Conservation (phyloP, 2,329 filamentous ascomycete species). For the Huntiella bhutanensis region DNA sequence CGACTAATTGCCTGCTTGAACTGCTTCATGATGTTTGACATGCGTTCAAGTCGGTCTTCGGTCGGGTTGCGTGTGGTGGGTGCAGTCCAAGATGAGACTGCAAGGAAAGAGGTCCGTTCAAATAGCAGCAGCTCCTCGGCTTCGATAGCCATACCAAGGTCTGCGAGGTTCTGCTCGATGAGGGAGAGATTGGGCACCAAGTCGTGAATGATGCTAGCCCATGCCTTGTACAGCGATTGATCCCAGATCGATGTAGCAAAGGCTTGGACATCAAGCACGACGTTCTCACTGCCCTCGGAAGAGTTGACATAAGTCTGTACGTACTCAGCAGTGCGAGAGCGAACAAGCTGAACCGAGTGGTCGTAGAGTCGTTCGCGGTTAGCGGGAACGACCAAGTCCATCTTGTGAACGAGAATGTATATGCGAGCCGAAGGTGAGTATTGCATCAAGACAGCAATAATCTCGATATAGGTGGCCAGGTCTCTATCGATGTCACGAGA, state of each 20-base stretch:
- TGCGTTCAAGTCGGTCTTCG: slow-evolving; percentile 77
- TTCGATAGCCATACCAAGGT: slow-evolving; percentile 69
- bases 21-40: slow-evolving; percentile 95
- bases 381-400: slow-evolving; percentile 77
- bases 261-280: slow-evolving; percentile 45
- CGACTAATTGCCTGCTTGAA: slow-evolving; percentile 75
- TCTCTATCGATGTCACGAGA: slow-evolving; percentile 87
- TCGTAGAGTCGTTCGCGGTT: slow-evolving; percentile 69
- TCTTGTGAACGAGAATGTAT: slow-evolving; percentile 95
- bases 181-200: slow-evolving; percentile 82
- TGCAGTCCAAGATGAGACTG: slow-evolving; percentile 80
- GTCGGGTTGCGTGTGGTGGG: slow-evolving; percentile 61
- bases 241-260: slow-evolving; percentile 98
- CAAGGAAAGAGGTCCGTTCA: slow-evolving; percentile 87
- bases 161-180: slow-evolving; percentile 70
- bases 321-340: slow-evolving; percentile 47
- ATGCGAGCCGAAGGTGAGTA: slow-evolving; percentile 66
- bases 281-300: slow-evolving; percentile 17
- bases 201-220: slow-evolving; percentile 95
- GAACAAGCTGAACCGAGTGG: slow-evolving; percentile 60
- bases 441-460: slow-evolving; percentile 74
- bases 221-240: slow-evolving; percentile 92
- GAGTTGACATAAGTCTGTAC: slow-evolving; percentile 10
- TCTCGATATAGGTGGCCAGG: slow-evolving; percentile 76
- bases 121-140: slow-evolving; percentile 90